Evolutionary conservation across 2,329 filamentous ascomycete species (phyloP).

Genomic region (Escovopsis sp.): DNA sequence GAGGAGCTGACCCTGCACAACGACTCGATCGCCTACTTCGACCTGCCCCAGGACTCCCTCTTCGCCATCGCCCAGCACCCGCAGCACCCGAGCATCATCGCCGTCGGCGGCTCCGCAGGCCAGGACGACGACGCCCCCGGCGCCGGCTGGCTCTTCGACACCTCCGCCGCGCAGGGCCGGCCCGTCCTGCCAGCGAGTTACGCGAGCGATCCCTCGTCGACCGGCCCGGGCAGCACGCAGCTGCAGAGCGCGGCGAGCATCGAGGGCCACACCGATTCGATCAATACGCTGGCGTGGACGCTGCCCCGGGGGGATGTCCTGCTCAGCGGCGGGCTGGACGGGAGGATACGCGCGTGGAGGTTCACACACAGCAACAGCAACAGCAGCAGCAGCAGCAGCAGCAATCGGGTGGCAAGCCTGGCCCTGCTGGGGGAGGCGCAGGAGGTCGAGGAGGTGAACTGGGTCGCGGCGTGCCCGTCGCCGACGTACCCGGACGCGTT

Average conservation of each 20-base stretch:
- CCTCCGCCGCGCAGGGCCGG: constrained; percentile 42
- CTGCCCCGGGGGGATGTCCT: constrained; percentile 69
- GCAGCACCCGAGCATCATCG: constrained; percentile 56
- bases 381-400: constrained; percentile 30
- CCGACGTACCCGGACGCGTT: constrained; percentile 60
- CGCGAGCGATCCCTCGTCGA: constrained; percentile 43
- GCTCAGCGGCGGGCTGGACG: constrained; percentile 78
- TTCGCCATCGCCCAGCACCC: constrained; percentile 95
- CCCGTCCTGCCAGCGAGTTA: constrained; percentile 67
- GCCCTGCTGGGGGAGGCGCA: constrained; percentile 60
- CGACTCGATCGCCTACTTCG: constrained; percentile 87
- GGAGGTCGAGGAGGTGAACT: constrained; percentile 93
- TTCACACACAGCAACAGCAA: constrained; percentile 29
- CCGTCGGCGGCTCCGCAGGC: constrained; percentile 65
- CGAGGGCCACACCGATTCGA: constrained; percentile 82
- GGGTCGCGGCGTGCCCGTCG: constrained; percentile 64
- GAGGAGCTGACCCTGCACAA: constrained; percentile 72
- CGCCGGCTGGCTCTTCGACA: constrained; percentile 74
- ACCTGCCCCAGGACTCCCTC: constrained; percentile 76
- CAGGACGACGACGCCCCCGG: constrained; percentile 48
- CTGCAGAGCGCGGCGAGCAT: constrained; percentile 56
- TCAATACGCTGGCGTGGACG: constrained; percentile 77
- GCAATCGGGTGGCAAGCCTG: no score
- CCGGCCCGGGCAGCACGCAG: constrained; percentile 34
- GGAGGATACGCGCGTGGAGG: constrained; percentile 58